phyloP scores from a whole-genome alignment of 2,329 filamentous ascomycete genomes.

The Graphilbum sp. region DNA sequence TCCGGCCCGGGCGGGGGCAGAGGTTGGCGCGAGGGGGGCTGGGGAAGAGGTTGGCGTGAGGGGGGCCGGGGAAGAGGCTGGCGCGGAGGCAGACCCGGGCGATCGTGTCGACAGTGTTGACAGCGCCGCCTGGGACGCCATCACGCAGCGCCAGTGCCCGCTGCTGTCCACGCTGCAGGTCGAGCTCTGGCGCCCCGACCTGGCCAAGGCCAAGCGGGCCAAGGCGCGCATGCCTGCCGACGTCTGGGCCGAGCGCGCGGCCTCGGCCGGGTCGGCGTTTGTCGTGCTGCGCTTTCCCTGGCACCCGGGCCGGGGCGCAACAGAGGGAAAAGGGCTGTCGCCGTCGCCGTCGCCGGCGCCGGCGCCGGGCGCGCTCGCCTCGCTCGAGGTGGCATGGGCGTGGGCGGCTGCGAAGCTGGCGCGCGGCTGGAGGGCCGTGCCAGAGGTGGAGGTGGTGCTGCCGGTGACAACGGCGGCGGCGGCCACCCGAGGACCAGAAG shows the following conservation, averaged over 20 bases:
- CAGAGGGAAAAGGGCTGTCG: too few relatives aligned
- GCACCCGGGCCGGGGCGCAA: conserved; percentile 30
- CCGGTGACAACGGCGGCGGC: conserved; percentile 30
- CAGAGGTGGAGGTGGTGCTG: conserved; percentile 48
- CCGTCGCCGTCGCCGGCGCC: conserved; percentile 17
- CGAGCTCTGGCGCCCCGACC: conserved; percentile 54
- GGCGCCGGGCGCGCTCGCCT: too few relatives aligned
- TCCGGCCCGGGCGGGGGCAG: conserved; percentile 19
- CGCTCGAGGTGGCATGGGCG: conserved; percentile 16
- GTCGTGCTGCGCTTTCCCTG: conserved; percentile 53
- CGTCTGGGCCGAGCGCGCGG: conserved; percentile 18
- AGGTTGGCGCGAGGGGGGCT: neutral
- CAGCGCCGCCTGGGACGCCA: conserved; percentile 46
- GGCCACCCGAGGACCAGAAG: neutral
- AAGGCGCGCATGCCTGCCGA: conserved; percentile 7
- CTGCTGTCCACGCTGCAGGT: conserved; percentile 53
- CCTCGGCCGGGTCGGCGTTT: conserved; percentile 34
- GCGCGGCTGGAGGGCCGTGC: conserved; percentile 28
- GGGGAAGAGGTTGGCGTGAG: conserved; percentile 12
- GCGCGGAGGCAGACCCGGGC: conserved; percentile 23
- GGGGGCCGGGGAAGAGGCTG: conserved; percentile 2
- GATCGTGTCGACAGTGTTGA: too few relatives aligned
- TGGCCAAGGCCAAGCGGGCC: conserved; percentile 32
- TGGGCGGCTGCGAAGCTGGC: conserved; percentile 32
- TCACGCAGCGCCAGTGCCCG: conserved; percentile 55